Evolutionary conservation across 2,329 filamentous ascomycete species (phyloP), one percentile per base, ranked within the genome.

Genomic region (Macrophomina tecta): DNA sequence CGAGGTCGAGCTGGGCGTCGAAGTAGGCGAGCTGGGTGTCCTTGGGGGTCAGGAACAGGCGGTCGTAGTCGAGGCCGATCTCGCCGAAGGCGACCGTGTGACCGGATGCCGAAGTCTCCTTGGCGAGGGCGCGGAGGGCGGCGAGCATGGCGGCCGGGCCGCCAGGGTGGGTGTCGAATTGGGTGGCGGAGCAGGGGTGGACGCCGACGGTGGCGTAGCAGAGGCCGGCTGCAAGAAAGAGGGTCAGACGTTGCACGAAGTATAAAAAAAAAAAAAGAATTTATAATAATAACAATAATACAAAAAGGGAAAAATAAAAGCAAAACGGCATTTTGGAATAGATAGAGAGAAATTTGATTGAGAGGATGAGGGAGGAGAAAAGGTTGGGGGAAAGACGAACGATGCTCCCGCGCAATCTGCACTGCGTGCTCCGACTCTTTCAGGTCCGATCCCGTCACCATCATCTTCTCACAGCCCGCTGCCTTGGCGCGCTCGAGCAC

Each of bases 11-110:
- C 77, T 99, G 95, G 6, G 87, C 86, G 49, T 89, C 88, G 77
- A 99, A 99, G 68, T 92, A 93, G 74, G 93, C 90, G 36, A 94
- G 83, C 78, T 99, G 95, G 16, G 90, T 86, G 30, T 90, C 89
- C 73, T 90, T 91, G 46, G 90, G 87, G 74, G 91, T 93, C 73
- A 94, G 90, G 73, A 92, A 91, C 42, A 99, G 82, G 1, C 95
- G 89, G 80, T 99, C 95, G 76, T 98, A 99, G 80, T 99, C 95
- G 4, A 99, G 89, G 1, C 95, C 95, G 69, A 99, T 93, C 79
- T 99, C 95, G 58, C 95, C 95, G 76, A 97, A 93, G 6, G 95
- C 94, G 6, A 87, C 86, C 0, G 92, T 89, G 48, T 91, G 84
- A 0, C 86, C 85, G 11, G 0, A 32, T 3, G 45, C 53, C 4